phyloP scores from a whole-genome alignment of 139 green algal genomes.

The Chlamydomonas schloesseri region DNA sequence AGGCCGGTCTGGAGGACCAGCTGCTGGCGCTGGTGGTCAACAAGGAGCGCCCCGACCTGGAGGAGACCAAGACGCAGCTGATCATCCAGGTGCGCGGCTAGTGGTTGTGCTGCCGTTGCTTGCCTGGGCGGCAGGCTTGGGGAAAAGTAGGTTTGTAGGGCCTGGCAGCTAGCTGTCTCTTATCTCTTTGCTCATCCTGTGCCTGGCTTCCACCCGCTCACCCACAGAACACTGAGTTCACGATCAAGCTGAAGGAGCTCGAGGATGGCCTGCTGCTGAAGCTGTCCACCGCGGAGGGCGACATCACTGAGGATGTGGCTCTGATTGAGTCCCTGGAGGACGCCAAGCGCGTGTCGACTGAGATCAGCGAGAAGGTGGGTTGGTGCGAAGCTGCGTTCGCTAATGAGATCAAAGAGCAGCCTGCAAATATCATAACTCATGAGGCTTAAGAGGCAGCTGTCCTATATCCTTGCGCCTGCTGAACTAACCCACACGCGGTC shows the following conservation, averaged over 20 bases:
- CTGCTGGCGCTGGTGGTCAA: constrained; percentile 90
- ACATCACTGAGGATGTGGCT: constrained; percentile 92
- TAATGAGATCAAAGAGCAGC: too few species aligned
- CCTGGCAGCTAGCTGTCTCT: too few species aligned
- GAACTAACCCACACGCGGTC: too few species aligned
- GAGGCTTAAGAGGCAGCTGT: too few species aligned
- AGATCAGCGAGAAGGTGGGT: constrained; percentile 82
- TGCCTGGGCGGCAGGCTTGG: too few species aligned
- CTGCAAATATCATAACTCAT: too few species aligned
- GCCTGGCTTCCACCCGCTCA: too few species aligned
- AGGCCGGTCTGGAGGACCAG: constrained; percentile 87
- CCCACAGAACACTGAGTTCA: constrained; percentile 91
- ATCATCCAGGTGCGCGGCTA: constrained; percentile 66
- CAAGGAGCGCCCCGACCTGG: constrained; percentile 90
- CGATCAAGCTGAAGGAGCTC: constrained; percentile 91
- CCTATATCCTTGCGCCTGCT: too few species aligned
- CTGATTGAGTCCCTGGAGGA: constrained; percentile 92
- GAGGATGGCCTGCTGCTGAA: constrained; percentile 88
- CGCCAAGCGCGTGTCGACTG: constrained; percentile 84
- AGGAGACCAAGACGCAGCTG: constrained; percentile 91
- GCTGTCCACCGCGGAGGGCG: constrained; percentile 88
- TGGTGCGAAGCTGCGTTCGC: too few species aligned
- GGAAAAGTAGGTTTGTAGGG: too few species aligned
- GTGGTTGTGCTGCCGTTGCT: neutral
- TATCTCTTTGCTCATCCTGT: too few species aligned